Evolutionary conservation across 768 basidiomycete genomes (phyloP), one percentile per base, ranked within the genome.

Genomic region (Cyathus striatus): DNA sequence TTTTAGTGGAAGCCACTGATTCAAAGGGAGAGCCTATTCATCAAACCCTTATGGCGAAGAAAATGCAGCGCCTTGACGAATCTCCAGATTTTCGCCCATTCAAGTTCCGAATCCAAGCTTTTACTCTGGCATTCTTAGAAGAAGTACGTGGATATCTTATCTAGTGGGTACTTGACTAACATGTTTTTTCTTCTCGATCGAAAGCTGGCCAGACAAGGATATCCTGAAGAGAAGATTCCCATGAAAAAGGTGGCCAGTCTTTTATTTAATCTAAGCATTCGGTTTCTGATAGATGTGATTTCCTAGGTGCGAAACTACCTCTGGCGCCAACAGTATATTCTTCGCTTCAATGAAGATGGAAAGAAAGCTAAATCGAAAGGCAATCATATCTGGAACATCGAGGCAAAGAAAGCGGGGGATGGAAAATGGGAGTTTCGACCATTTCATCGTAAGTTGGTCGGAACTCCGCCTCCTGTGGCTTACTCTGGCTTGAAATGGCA

Each of bases 301-400:
- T 22, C 49, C 42, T 47, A 91, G 89, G 81, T 90, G 60, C 85
- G 93, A 53, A 84, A 91, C 65, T 99, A 96, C 68, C 79, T 99
- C 39, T 99, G 95, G 95, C 83, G 82, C 47, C 90, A 94, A 54
- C 84, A 83, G 23, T 84, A 86, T 59, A 98, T 99, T 58, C 84
- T 92, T 22, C 88, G 95, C 23, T 98, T 94, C 72, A 99, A 99
- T 60, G 92, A 97, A 56, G 95, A 98, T 60, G 95, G 95, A 25
- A 97, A 97, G 65, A 99, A 99, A 68, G 90, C 94, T 18, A 99
- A 99, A 65, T 94, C 91, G 42, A 96, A 96, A 70, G 95, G 95
- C 37, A 99, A 99, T 65, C 95, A 98, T 56, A 96, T 97, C 51
- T 99, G 95, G 95, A 94, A 92, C 56, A 86, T 98, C 40, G 91